Conservation (phyloP, 345 rosid species). For the Linum trigynum region DNA sequence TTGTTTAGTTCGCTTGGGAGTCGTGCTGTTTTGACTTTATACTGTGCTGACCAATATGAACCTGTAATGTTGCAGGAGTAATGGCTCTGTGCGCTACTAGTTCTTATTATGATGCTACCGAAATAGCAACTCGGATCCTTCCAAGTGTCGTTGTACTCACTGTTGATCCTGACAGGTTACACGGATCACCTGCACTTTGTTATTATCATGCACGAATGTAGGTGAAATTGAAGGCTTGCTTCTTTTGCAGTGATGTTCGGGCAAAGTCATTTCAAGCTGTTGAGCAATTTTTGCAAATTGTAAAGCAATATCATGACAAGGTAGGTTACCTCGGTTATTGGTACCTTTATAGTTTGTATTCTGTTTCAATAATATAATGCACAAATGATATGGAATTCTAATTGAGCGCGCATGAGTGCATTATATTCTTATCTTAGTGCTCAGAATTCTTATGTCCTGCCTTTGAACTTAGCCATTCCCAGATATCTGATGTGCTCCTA, state of each 20-base stretch:
- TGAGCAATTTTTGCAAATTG: conserved; percentile 81
- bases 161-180: conserved; percentile 87
- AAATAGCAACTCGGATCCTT: conserved; percentile 88
- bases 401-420: too few relatives aligned
- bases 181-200: neutral
- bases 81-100: conserved; percentile 97
- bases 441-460: too few relatives aligned
- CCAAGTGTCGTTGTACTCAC: conserved; percentile 84
- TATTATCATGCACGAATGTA: conserved; percentile 4
- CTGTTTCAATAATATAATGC: neutral
- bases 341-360: neutral
- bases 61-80: conserved; percentile 47
- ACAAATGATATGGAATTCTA: neutral
- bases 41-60: conserved; percentile 7
- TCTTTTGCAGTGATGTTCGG: conserved; percentile 72
- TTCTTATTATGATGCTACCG: conserved; percentile 71
- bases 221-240: conserved; percentile 6
- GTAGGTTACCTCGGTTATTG: conserved; percentile 25
- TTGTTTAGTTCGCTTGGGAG: conserved; percentile 3
- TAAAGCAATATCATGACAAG: conserved; percentile 75
- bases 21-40: neutral
- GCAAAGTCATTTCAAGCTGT: conserved; percentile 90
- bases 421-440: neutral
- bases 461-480: neutral
- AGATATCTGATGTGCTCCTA: neutral